phyloP scores from a whole-genome alignment of 805 yeast species.

The Ogataea nitratoaversa region DNA sequence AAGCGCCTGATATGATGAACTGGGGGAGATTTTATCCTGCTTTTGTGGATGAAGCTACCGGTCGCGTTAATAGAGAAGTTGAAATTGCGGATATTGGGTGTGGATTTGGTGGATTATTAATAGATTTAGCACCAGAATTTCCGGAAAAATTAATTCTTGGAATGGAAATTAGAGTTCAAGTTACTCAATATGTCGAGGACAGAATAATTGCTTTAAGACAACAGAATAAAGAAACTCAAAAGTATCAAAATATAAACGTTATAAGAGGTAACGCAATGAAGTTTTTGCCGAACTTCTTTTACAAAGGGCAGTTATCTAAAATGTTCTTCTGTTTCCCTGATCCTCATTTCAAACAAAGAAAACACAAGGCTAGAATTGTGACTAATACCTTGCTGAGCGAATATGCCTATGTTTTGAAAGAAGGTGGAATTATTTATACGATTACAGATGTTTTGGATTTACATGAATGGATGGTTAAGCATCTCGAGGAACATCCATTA shows the following conservation, averaged over 20 bases:
- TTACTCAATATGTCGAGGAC: conserved; percentile 94
- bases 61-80: conserved; percentile 48
- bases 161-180: conserved; percentile 97
- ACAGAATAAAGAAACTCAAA: conserved; percentile 32
- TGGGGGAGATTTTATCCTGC: conserved; percentile 79
- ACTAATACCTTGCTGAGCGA: conserved; percentile 86
- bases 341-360: conserved; percentile 96
- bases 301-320: conserved; percentile 75
- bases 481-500: conserved; percentile 84
- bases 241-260: conserved; percentile 82
- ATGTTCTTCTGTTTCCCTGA: conserved; percentile 99
- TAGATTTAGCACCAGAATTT: conserved; percentile 72
- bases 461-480: conserved; percentile 95
- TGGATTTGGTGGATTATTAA: conserved; percentile 91
- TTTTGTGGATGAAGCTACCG: conserved; percentile 36
- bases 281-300: conserved; percentile 89
- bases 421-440: conserved; percentile 87
- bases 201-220: conserved; percentile 84
- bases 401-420: conserved; percentile 84
- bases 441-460: conserved; percentile 93
- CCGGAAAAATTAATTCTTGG: conserved; percentile 79
- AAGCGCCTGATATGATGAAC: conserved; percentile 76
- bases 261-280: conserved; percentile 97
- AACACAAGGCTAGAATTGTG: conserved; percentile 94
- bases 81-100: conserved; percentile 96